phyloP scores from a whole-genome alignment of 495 filamentous ascomycete species.

The Aspergillus taichungensis region DNA sequence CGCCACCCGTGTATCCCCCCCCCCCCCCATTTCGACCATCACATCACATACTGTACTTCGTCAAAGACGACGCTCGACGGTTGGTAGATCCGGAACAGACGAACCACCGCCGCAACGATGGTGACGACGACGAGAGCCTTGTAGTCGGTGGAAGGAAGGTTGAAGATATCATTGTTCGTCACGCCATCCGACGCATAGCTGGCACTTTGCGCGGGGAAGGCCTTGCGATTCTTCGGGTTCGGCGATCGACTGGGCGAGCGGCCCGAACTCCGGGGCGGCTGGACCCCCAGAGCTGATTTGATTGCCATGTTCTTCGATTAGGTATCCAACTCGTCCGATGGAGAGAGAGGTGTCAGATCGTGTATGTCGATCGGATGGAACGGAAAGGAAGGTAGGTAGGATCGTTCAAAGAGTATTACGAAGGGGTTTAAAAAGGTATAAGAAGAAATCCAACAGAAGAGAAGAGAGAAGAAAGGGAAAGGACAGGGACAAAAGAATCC shows the following conservation, averaged over 20 bases:
- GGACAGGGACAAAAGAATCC: background rate
- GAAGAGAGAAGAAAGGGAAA: background rate
- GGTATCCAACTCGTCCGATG: too few species aligned
- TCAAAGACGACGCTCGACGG: conserved; percentile 96
- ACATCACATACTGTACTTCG: conserved; percentile 80
- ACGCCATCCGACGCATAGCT: conserved; percentile 47
- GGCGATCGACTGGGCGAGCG: conserved; percentile 37
- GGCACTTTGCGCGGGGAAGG: conserved; percentile 9
- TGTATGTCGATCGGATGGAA: too few species aligned
- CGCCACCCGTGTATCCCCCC: too few species aligned
- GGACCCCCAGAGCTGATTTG: conserved; percentile 30
- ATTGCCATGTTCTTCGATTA: conserved; percentile 18
- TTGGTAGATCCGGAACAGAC: conserved; percentile 92
- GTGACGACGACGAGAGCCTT: conserved; percentile 64
- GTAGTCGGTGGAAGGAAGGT: conserved; percentile 71
- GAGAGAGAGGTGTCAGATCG: too few species aligned
- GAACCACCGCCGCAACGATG: conserved; percentile 65
- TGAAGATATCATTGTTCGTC: conserved; percentile 43
- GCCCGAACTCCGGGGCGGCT: conserved; percentile 24
- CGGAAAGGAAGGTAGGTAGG: too few species aligned
- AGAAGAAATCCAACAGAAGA: too few species aligned
- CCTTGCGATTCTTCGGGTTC: conserved; percentile 33
- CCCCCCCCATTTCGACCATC: too few species aligned
- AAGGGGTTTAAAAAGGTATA: too few species aligned
- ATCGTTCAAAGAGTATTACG: too few species aligned